phyloP scores from a whole-genome alignment of 192 early-diverging fungal genomes.

The Linnemannia zychae region DNA sequence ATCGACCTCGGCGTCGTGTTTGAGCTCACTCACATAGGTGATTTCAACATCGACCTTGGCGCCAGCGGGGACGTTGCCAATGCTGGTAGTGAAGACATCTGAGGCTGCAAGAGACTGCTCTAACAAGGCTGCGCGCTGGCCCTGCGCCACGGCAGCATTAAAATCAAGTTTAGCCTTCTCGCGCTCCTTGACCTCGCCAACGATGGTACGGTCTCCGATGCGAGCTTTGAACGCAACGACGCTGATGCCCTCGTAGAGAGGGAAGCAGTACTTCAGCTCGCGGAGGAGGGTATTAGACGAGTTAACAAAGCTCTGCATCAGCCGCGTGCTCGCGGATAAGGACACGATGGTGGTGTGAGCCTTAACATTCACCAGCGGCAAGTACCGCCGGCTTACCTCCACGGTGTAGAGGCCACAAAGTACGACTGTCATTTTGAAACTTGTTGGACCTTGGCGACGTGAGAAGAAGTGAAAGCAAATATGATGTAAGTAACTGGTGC shows the following conservation, averaged over 20 bases:
- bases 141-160: constrained; percentile 20
- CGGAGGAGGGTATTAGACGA: constrained; percentile 13
- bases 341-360: constrained; percentile 29
- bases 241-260: constrained; percentile 37
- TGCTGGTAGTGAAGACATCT: constrained; percentile 61
- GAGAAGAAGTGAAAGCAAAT: constrained; percentile 14
- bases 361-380: constrained; percentile 25
- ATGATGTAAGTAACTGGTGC: constrained; percentile 6
- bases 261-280: constrained; percentile 31
- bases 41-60: constrained; percentile 54
- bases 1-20: constrained; percentile 61
- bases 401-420: constrained; percentile 17
- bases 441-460: constrained; percentile 12
- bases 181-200: constrained; percentile 34
- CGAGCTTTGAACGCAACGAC: constrained; percentile 29
- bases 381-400: constrained; percentile 4
- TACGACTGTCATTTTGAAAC: constrained; percentile 12
- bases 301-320: constrained; percentile 29
- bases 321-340: constrained; percentile 14
- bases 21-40: constrained; percentile 64
- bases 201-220: constrained; percentile 29
- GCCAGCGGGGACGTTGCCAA: constrained; percentile 64
- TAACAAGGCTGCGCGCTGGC: constrained; percentile 19
- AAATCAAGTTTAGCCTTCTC: constrained; percentile 23
- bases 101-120: constrained; percentile 26